Conservation (phyloP, 2,329 filamentous ascomycete genomes). For the Sarocladiaceae sp. region DNA sequence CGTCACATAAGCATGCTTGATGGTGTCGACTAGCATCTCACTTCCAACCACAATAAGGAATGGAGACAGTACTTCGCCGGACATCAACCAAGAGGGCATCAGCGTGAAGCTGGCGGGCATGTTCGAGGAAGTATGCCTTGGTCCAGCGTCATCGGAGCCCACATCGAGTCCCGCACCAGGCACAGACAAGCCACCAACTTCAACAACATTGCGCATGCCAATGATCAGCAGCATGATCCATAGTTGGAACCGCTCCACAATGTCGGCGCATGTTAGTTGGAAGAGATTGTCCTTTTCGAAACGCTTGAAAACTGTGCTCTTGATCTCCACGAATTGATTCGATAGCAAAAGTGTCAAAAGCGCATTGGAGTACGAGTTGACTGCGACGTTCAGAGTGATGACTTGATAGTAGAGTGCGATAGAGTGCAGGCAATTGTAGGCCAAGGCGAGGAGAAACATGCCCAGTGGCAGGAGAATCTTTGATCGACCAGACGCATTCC, state of each 20-base stretch:
- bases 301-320: conserved; percentile 96
- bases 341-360: conserved; percentile 87
- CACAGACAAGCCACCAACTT: conserved; percentile 79
- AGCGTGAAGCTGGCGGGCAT: conserved; percentile 89
- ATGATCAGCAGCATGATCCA: conserved; percentile 98
- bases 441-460: conserved; percentile 82
- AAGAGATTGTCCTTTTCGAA: conserved; percentile 98
- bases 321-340: conserved; percentile 99
- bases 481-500: conserved; percentile 81
- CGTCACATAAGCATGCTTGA: conserved; percentile 96
- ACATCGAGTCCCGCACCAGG: conserved; percentile 48
- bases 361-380: conserved; percentile 98
- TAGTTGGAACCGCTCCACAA: conserved; percentile 94
- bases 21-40: conserved; percentile 87
- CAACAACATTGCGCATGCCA: conserved; percentile 90
- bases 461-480: conserved; percentile 85
- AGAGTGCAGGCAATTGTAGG: conserved; percentile 85
- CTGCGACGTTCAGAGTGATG: conserved; percentile 94
- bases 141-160: conserved; percentile 41
- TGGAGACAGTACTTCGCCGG: conserved; percentile 83
- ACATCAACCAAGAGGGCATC: conserved; percentile 71
- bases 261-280: conserved; percentile 91
- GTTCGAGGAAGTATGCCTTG: conserved; percentile 66
- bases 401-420: conserved; percentile 94
- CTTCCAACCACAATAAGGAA: conserved; percentile 93